Evolutionary conservation across 768 basidiomycete genomes (phyloP), one percentile per base, ranked within the genome.

Genomic region (Pholiota microspora): DNA sequence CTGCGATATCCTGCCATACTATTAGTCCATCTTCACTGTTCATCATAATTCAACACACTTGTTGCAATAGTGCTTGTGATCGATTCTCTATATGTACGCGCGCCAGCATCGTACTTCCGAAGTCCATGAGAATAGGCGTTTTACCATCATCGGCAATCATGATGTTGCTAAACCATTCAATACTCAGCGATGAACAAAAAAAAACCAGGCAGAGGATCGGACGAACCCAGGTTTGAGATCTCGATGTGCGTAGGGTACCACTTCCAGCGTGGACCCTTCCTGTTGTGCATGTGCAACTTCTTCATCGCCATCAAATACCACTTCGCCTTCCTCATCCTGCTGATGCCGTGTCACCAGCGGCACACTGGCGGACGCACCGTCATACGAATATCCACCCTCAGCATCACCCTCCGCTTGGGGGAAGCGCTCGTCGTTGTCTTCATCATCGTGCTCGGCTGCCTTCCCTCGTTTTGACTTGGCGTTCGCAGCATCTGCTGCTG

Each of bases 61-160:
- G 97, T 61, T 98, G 94, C 15, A 89, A 64, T 44, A 99, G 70
- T 0, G 97, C 97, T 67, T 94, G 88, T 23, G 87, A 86, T 23
- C 97, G 81, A 54, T 83, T 93, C 56, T 89, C 83, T 54, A 98
- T 80, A 23, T 75, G 77, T 54, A 98, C 83, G 27, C 95, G 78
- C 3, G 97, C 97, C 69, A 89, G 91, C 64, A 87, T 78, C 1
- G 89, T 82, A 59, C 94, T 97, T 16, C 97, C 97, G 70, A 99
- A 94, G 71, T 99, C 97, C 97, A 99, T 99, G 7, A 99, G 82
- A 55, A 99, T 91, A 1, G 97, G 91, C 21, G 75, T 77, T 7
- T 81, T 77, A 1, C 91, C 93, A 51, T 97, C 91, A 64, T 99
- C 96, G 12, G 94, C 82, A 54, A 98, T 82, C 96, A 99, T 99